phyloP scores from a whole-genome alignment of 768 basidiomycete genomes.

The Gloeopeniophorella convolvens region DNA sequence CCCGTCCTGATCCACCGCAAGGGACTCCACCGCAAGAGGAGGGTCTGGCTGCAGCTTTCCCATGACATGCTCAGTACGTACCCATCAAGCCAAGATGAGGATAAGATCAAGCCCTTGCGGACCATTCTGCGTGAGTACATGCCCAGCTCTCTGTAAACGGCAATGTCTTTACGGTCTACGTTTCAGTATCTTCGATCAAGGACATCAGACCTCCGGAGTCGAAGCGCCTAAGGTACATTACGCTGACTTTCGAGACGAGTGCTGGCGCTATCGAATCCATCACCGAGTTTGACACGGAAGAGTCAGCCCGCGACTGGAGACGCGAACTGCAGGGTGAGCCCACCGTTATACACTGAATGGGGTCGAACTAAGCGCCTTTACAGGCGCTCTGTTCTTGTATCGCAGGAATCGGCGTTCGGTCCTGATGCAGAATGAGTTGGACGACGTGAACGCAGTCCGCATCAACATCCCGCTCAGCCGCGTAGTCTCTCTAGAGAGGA shows the following conservation, averaged over 20 bases:
- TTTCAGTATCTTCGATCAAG: slow-evolving; percentile 44
- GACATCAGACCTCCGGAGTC: slow-evolving; percentile 39
- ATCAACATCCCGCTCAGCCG: slow-evolving; percentile 41
- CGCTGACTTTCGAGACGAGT: slow-evolving; percentile 30
- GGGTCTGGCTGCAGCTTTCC: slow-evolving; percentile 58
- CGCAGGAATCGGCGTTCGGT: slow-evolving; percentile 37
- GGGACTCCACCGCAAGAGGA: slow-evolving; percentile 39
- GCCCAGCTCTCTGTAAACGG: background rate
- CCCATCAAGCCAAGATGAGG: slow-evolving; percentile 47
- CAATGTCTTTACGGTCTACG: background rate
- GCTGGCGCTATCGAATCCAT: slow-evolving; percentile 24
- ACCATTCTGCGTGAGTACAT: slow-evolving; percentile 42
- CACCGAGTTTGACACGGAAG: slow-evolving; percentile 53
- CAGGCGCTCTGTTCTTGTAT: slow-evolving; percentile 42
- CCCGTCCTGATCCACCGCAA: slow-evolving; percentile 41
- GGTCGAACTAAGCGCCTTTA: background rate
- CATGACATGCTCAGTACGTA: slow-evolving; percentile 56
- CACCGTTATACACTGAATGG: background rate
- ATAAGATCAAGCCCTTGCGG: slow-evolving; percentile 44
- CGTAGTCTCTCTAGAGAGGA: slow-evolving; percentile 28
- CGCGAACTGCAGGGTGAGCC: slow-evolving; percentile 40
- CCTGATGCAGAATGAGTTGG: slow-evolving; percentile 26
- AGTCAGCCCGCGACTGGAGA: slow-evolving; percentile 45
- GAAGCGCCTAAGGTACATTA: slow-evolving; percentile 36
- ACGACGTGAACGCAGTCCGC: slow-evolving; percentile 35